phyloP scores from a whole-genome alignment of 805 yeast genomes.

The Candida silvicultrix region DNA sequence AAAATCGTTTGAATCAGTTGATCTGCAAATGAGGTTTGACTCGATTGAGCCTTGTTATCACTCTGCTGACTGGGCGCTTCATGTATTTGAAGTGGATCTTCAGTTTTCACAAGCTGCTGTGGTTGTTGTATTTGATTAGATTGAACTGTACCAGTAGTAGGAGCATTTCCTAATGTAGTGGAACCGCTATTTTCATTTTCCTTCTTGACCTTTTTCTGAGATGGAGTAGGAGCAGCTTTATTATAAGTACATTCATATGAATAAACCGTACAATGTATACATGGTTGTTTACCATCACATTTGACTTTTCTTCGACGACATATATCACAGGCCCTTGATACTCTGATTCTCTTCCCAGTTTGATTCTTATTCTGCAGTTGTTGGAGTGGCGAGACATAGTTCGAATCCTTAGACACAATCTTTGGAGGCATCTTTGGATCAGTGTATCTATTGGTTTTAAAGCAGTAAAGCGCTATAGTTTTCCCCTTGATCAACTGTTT shows the following conservation, averaged over 20 bases:
- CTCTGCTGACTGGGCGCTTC: not conserved
- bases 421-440: constrained; percentile 16
- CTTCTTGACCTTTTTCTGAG: constrained; percentile 11
- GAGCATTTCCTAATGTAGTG: not conserved
- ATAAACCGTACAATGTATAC: constrained; percentile 76
- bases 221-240: constrained; percentile 45
- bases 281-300: constrained; percentile 76
- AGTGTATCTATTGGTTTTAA: too few relatives aligned
- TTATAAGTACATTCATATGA: constrained; percentile 79
- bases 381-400: constrained; percentile 18
- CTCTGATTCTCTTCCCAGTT: constrained; percentile 48
- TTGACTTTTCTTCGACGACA: constrained; percentile 73
- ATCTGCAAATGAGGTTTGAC: not conserved
- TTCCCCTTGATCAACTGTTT: too few relatives aligned
- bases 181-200: not conserved
- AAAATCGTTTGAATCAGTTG: constrained; percentile 8
- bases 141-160: not conserved
- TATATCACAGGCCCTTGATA: constrained; percentile 68
- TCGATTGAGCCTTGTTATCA: not conserved
- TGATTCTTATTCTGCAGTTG: constrained; percentile 15
- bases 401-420: constrained; percentile 17
- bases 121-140: not conserved
- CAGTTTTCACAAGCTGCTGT: not conserved
- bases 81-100: not conserved
- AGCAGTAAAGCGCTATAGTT: too few relatives aligned